These are phyloP conservation scores for Bocquillonia castaneifolia DNA, from an alignment of 441 rosid species.

Conservation along the genomic window DNA sequence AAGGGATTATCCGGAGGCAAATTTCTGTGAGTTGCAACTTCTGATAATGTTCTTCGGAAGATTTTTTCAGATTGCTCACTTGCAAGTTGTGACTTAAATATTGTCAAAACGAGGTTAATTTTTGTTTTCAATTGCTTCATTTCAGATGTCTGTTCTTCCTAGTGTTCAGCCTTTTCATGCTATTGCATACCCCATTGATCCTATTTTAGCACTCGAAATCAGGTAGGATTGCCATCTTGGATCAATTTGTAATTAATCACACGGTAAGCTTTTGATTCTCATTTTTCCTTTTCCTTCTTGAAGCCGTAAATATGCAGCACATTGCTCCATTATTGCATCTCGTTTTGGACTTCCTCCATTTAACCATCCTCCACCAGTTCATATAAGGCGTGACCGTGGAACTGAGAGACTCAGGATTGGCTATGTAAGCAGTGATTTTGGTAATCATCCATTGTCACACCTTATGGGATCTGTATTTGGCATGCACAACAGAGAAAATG, in stretches of 20 bases:
- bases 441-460: constrained; percentile 98
- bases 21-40: constrained; percentile 45
- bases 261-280: neutral
- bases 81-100: neutral
- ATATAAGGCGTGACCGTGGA: constrained; percentile 60
- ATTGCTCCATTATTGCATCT: constrained; percentile 86
- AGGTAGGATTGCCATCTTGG: constrained; percentile 43
- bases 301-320: constrained; percentile 96
- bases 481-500: constrained; percentile 81
- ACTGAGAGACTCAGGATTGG: constrained; percentile 81
- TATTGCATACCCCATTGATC: constrained; percentile 96
- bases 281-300: constrained; percentile 14
- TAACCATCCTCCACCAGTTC: constrained; percentile 61
- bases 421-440: constrained; percentile 97
- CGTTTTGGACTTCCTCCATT: constrained; percentile 78
- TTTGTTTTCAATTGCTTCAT: neutral
- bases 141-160: constrained; percentile 87
- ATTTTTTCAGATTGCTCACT: neutral
- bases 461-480: constrained; percentile 99
- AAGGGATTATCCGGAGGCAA: constrained; percentile 83
- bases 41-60: neutral
- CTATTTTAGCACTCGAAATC: constrained; percentile 92
- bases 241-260: neutral
- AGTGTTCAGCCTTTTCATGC: constrained; percentile 99
- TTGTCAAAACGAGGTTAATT: constrained; percentile 1